Base-by-base conservation (phyloP, 139 green algal species). In the Chlorella vulgaris region DNA sequence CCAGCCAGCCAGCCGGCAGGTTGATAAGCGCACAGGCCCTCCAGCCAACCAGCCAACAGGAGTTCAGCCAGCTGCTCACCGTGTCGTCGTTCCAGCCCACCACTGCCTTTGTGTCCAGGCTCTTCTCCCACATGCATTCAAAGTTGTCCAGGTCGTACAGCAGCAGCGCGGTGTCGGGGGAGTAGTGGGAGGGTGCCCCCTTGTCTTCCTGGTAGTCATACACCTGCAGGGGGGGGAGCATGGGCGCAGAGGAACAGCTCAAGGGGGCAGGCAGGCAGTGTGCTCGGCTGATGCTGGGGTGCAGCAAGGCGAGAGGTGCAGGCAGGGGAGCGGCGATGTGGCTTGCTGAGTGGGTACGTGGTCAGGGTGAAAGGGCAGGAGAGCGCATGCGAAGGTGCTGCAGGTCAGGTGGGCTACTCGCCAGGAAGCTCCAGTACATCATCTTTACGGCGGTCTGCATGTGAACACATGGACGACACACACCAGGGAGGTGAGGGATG, bases 61-160 rank as follows among this genome's bases (percentile, higher is more conserved):
- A 28, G n/a, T n/a, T 7, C 7, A 7, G 26, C 24, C 33, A 22
- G 3, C 24, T 21, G 3, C 74, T 53, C 71, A 77, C 74, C 42
- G 82, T 82, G 69, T 83, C 74, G 21, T 79, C 63, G 69, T 67
- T 86, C 82, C 82, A 86, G 22, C 82, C 82, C n/a, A 86, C 63
- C 31, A 82, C n/a, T 29, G 47, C 50, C 69, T 86, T 86, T 10
- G 74, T 82, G 82, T 86, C 76, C 65, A 86, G 79, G 7, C 53
- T 68, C 21, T 85, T 40, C 74, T 92, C 83, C 83, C 87, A 90
- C 39, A 92, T 68, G 38, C 88, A 26, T 43, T 82, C 77, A 40
- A 84, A 82, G 24, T 85, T 61, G 38, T 84, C 39, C 78, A 89
- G 68, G 26, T 81, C 70, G 47, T 78, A 85, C 22, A 84, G 76